Evolutionary conservation across 2,329 filamentous ascomycete species (phyloP), one percentile per base, ranked within the genome.

Genomic region (Colletotrichum liaoningense): DNA sequence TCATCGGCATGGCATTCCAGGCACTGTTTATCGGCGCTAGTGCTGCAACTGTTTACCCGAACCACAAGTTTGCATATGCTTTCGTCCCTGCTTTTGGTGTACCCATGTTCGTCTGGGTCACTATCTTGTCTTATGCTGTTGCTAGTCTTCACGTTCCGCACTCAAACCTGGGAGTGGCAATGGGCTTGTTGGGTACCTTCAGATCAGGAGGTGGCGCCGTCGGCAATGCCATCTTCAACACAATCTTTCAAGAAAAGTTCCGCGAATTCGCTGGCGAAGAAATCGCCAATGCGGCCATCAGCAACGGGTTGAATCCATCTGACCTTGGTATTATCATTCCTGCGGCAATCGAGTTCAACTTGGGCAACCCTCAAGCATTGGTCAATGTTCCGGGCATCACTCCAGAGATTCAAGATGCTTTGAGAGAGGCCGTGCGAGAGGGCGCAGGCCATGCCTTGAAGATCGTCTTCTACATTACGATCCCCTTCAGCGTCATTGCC

Each of bases 201-300:
- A 77, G 80, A 42, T 79, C 76, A 22, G 77, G 73, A 11, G 81
- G 81, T 28, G 80, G 79, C 19, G 79, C 80, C 9, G 78, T 83
- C 19, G 81, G 80, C 24, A 82, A 79, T 49, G 80, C 81, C 28
- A 77, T 83, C 64, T 83, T 82, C 77, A 77, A 77, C 19, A 80
- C 80, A 8, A 80, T 83, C 65, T 75, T 75, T 63, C 73, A 75
- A n/a, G 66, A 75, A 24, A 74, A 65, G 9, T 75, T 75, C 59
- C 58, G 56, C 0, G 68, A 80, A 58, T 81, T 75, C 42, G 77
- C 76, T n/a, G 78, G 73, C 3, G 65, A 74, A 5, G 76, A 78
- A 7, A 77, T 84, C 46, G 75, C 77, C 7, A 60, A 55, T 5
- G 79, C 80, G 0, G 82, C 81, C 26, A 38, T 81, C 8, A 58